phyloP scores from a whole-genome alignment of 1,284 basidiomycete species.

The Cryptococcus jaspeensis region DNA sequence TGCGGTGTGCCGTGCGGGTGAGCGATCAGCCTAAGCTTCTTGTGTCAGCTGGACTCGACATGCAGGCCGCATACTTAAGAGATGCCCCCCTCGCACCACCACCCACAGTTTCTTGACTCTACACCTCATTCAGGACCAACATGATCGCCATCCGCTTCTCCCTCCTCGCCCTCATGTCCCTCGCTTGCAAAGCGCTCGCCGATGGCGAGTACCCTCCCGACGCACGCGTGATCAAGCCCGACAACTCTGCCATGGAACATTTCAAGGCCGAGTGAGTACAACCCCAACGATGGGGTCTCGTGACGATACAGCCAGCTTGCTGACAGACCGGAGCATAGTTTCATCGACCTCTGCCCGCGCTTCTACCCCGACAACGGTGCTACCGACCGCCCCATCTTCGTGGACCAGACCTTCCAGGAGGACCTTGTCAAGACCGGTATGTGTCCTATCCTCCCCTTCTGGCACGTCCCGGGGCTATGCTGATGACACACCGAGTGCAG shows the following conservation, averaged over 20 bases:
- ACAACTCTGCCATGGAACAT: constrained; percentile 4
- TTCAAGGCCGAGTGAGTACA: constrained; percentile 6
- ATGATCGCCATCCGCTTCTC: too few species aligned
- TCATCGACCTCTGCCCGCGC: constrained; percentile 4
- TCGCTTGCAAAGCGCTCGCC: too few species aligned
- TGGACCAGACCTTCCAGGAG: constrained; percentile 51
- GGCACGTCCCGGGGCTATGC: not conserved
- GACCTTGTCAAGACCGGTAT: constrained; percentile 65
- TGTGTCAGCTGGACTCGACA: too few species aligned
- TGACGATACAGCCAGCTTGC: not conserved
- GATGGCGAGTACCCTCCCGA: too few species aligned
- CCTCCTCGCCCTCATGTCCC: too few species aligned
- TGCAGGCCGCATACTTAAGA: too few species aligned
- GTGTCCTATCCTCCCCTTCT: not conserved
- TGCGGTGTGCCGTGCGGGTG: too few species aligned
- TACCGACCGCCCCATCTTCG: constrained; percentile 7
- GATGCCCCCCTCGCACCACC: too few species aligned
- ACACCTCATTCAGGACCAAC: too few species aligned
- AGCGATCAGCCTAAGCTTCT: too few species aligned
- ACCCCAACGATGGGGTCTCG: not conserved
- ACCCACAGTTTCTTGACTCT: too few species aligned
- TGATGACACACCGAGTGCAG: not conserved
- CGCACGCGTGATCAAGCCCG: constrained; percentile 3
- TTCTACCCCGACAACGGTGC: constrained; percentile 4
- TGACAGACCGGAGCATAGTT: not conserved